Evolutionary conservation across 192 early-diverging fungal genomes (phyloP), one percentile per base, ranked within the genome.

Genomic region (Geranomyces variabilis): DNA sequence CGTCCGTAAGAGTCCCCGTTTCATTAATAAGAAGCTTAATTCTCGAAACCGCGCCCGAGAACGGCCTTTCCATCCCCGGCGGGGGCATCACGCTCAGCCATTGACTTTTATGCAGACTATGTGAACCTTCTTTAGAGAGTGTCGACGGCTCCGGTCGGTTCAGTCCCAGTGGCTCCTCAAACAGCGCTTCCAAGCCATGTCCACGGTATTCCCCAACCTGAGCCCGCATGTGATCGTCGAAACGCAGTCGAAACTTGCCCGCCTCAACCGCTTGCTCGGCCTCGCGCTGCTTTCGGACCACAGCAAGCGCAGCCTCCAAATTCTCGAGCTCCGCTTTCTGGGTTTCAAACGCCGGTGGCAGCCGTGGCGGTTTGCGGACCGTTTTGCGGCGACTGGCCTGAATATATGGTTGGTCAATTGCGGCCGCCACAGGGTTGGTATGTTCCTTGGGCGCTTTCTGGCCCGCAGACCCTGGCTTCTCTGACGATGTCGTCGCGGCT

Each of bases 381-480:
- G 49, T 34, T 26, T 13, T 66, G 21, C 33, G 26, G 5, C 41
- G n/a, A 22, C 26, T 15, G n/a, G 26, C 19, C 10, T n/a, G 21
- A 36, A 81, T 36, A 44, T 46, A 78, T 0, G 80, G 77, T 31
- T 70, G 63, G 51, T 79, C 80, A 7, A 82, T 82, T 19, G 80
- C 80, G 13, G 80, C 74, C 2, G 80, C 80, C 29, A 82, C 76
- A 13, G 79, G 73, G 69, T 81, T 81, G 17, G 22, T 10, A 48
- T 81, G 73, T 8, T 26, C 17, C 17, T 29, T 28, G 2, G 21
- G 21, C 17, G 24, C 58, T 19, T 24, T 24, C 5, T 7, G 28
- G 1, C 15, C 24, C 58, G 22, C 58, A 5, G 58, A 5, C 2
- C 22, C 58, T 19, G 58, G 17, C 31, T 4, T 21, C 4, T 53